Evolutionary conservation across 306 rosid species (phyloP).

Genomic region (Geum urbanum): DNA sequence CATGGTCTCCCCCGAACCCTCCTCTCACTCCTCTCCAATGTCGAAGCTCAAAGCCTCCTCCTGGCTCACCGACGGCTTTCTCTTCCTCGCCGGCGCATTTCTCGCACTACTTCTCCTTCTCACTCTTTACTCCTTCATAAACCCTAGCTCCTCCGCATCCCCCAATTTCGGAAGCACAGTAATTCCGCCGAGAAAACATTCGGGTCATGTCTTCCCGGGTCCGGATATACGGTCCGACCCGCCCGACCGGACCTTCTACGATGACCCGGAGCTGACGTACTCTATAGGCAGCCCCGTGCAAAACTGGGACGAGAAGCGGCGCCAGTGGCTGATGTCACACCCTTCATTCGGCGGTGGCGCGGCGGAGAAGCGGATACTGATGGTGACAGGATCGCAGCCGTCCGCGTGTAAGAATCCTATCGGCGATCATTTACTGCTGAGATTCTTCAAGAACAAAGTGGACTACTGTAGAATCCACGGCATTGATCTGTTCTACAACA

Average conservation of each 20-base stretch:
- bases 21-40: conserved; percentile 34
- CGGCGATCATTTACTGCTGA: conserved; percentile 62
- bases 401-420: conserved; percentile 56
- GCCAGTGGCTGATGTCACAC: conserved; percentile 53
- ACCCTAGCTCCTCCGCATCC: conserved; percentile 24
- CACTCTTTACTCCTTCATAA: conserved; percentile 44
- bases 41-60: conserved; percentile 45
- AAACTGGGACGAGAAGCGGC: conserved; percentile 69
- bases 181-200: not conserved
- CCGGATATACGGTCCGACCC: conserved; percentile 37
- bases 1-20: conserved; percentile 45
- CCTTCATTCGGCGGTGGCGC: conserved; percentile 46
- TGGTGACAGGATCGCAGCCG: conserved; percentile 84
- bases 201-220: conserved; percentile 4
- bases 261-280: conserved; percentile 56
- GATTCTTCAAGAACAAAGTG: conserved; percentile 80
- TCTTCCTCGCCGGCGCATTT: conserved; percentile 60
- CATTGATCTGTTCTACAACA: conserved; percentile 62
- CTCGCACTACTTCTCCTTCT: conserved; percentile 53
- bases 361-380: conserved; percentile 21
- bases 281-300: conserved; percentile 43
- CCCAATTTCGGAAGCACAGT: conserved; percentile 5
- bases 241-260: conserved; percentile 52
- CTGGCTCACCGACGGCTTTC: conserved; percentile 39
- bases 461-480: conserved; percentile 79